Evolutionary conservation across 2,329 filamentous ascomycete species (phyloP).

Genomic region (Zymoseptoria ardabiliae): DNA sequence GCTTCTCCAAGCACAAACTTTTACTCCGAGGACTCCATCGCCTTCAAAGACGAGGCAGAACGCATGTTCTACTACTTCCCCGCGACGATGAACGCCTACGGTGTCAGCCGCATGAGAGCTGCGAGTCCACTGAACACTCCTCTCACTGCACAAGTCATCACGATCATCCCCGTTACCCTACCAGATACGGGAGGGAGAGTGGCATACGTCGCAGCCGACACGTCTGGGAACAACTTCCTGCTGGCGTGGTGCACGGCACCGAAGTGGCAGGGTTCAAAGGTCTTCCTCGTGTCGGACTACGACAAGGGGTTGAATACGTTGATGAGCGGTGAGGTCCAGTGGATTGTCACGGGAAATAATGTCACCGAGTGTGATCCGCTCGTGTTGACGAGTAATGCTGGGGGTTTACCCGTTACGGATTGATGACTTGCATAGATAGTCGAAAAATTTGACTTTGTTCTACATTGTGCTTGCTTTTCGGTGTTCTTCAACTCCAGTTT

Average conservation of each 20-base stretch:
- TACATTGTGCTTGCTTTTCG: no score
- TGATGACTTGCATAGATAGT: no score
- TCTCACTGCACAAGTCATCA: neutral
- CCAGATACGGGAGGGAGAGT: neutral
- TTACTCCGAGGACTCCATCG: neutral
- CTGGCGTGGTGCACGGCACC: neutral
- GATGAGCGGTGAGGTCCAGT: neutral
- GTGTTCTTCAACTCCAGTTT: no score
- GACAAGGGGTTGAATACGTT: neutral
- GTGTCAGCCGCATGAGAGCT: neutral
- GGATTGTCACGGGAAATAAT: neutral
- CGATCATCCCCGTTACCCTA: neutral
- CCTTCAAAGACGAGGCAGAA: neutral
- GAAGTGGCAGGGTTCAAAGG: neutral
- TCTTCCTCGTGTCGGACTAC: neutral
- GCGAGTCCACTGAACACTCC: neutral
- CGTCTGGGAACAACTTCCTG: neutral
- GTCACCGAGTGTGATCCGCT: constrained; percentile 1
- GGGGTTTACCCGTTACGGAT: neutral
- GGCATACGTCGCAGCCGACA: neutral
- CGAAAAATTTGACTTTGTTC: no score
- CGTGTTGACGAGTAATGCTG: neutral
- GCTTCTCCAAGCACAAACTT: neutral
- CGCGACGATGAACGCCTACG: neutral
- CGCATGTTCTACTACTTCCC: constrained; percentile 1